These are phyloP conservation scores for Backusella westeae DNA, from an alignment of 192 early-diverging fungal species.

Conservation along the genomic window DNA sequence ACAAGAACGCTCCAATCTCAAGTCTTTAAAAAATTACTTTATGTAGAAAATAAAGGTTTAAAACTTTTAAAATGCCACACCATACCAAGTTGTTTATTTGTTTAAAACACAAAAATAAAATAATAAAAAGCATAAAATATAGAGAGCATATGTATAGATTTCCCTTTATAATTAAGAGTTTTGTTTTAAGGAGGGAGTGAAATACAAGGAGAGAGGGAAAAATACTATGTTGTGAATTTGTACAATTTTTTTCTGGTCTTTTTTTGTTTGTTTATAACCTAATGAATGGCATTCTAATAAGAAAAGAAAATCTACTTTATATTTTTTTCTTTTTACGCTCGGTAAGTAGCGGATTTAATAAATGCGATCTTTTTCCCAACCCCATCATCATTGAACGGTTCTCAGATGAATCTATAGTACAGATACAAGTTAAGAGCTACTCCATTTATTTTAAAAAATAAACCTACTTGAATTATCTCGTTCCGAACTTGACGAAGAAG, in stretches of 20 bases:
- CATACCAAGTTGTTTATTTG: not conserved
- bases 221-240: not conserved
- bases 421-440: not conserved
- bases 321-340: not conserved
- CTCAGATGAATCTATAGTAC: not conserved
- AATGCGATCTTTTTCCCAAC: slow-evolving; percentile 12
- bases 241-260: not conserved
- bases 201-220: no score
- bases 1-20: not conserved
- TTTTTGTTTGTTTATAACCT: not conserved
- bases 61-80: not conserved
- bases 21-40: not conserved
- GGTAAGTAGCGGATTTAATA: slow-evolving; percentile 4
- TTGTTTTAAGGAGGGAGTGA: not conserved
- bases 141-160: not conserved
- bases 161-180: not conserved
- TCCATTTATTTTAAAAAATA: not conserved
- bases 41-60: not conserved
- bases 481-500: not conserved
- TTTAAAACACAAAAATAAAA: not conserved
- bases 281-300: not conserved
- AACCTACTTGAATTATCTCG: not conserved
- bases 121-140: not conserved
- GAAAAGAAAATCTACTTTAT: not conserved
- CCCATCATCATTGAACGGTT: slow-evolving; percentile 14